Base-by-base conservation (phyloP, 2,329 filamentous ascomycete species). In the Colletotrichum cuscutae region DNA sequence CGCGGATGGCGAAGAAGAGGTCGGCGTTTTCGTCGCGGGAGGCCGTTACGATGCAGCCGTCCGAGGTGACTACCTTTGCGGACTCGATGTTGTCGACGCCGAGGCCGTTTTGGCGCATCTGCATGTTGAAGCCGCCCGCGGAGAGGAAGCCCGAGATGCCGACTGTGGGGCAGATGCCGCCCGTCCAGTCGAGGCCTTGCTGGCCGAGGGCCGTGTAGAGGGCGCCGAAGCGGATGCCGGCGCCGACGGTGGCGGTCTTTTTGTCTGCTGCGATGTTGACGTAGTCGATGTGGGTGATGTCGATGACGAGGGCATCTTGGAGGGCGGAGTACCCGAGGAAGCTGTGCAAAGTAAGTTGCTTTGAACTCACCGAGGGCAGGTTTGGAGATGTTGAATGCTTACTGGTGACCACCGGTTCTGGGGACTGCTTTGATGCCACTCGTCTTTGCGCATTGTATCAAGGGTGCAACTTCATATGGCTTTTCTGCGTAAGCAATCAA, bases 101-200 rank as follows among this genome's bases (percentile, higher is more conserved):
- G 35, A 81, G 75, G 19, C 78, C 79, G 12, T 77, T 73, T 7
- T 76, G 76, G 61, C 78, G 76, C 8, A 78, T 78, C n/a, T 80
- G 77, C 54, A 79, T 76, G 24, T 79, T 80, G 64, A 79, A 81
- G 19, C 79, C 79, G 30, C 79, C 79, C 22, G 79, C 77, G 11
- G 78, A 71, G 11, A 77, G 77, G 62, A 79, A 80, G 0, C 79
- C 79, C 2, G 77, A 68, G 4, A 81, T 74, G 0, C 79, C 79
- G 32, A 81, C 79, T 2, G 74, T 76, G 4, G 74, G 74, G 61
- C 74, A 76, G 57, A 76, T 74, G 30, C 72, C 74, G 32, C 73
- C 73, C 5, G 65, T 58, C 52, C 58, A 76, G 71, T 64, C 60
- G 64, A 68, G 57, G 28, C 66, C 62, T 35, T 73, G 64, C 52